These are phyloP conservation scores for Phytophthora chlamydospora DNA, from an alignment of 352 stramenopile species.

Conservation along the genomic window DNA sequence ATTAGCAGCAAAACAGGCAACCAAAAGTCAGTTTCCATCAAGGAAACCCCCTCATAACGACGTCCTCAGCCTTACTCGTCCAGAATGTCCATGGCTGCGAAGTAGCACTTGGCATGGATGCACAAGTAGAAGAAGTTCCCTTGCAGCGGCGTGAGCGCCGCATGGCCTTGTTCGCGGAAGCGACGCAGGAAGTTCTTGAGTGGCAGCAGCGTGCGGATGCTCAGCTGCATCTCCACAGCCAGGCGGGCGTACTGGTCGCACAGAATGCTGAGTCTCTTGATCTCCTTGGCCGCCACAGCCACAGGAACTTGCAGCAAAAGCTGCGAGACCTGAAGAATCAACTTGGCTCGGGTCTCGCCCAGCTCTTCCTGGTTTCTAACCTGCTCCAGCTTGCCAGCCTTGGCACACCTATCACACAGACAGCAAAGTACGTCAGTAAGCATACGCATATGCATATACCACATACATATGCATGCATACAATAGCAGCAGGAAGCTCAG, in stretches of 20 bases:
- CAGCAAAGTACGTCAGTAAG: background rate
- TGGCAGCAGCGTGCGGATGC: slow-evolving; percentile 69
- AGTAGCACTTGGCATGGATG: slow-evolving; percentile 82
- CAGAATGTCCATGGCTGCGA: slow-evolving; percentile 68
- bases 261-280: slow-evolving; percentile 63
- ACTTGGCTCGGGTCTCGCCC: slow-evolving; percentile 17
- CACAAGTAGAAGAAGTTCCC: slow-evolving; percentile 82
- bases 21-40: slow-evolving; percentile 3
- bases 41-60: background rate
- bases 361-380: slow-evolving; percentile 33
- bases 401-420: slow-evolving; percentile 39
- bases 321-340: slow-evolving; percentile 56
- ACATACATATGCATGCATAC: slow-evolving; percentile 28
- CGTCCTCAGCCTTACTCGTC: slow-evolving; percentile 50
- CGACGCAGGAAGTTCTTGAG: slow-evolving; percentile 71
- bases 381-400: slow-evolving; percentile 64
- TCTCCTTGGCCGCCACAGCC: slow-evolving; percentile 58
- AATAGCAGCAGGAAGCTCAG: slow-evolving; percentile 51
- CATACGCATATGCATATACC: background rate
- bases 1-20: slow-evolving; percentile 9
- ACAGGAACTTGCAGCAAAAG: slow-evolving; percentile 60
- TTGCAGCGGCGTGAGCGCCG: slow-evolving; percentile 68
- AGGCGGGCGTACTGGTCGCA: slow-evolving; percentile 54
- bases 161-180: slow-evolving; percentile 64
- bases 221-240: slow-evolving; percentile 57